Evolutionary conservation across 805 yeast genomes (phyloP).

Genomic region (Wickerhamomyces mucosus): DNA sequence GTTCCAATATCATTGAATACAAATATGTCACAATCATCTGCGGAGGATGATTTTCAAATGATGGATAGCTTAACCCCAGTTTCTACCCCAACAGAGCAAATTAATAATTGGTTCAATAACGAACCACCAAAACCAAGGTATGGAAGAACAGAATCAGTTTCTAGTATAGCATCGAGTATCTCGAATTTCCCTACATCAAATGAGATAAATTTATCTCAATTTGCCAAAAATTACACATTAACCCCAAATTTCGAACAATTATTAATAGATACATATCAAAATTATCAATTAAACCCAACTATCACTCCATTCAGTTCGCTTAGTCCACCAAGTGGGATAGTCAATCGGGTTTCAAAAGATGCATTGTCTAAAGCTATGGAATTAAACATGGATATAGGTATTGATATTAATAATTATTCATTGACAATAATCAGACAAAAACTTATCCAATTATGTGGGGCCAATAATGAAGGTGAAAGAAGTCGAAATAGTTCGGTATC

Average conservation of each 20-base stretch:
- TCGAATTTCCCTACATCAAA: constrained; percentile 16
- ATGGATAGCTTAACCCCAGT: constrained; percentile 16
- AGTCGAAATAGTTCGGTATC: background rate
- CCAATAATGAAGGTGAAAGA: background rate
- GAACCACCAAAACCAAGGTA: constrained; percentile 13
- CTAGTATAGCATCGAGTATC: constrained; percentile 17
- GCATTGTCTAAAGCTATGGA: constrained; percentile 31
- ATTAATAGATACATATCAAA: constrained; percentile 37
- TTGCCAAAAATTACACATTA: constrained; percentile 19
- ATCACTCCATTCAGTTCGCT: constrained; percentile 58
- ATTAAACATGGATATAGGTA: constrained; percentile 26
- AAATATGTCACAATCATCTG: too few species aligned
- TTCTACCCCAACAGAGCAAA: constrained; percentile 18
- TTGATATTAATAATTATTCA: constrained; percentile 27
- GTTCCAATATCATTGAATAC: constrained; percentile 3
- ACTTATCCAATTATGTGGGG: constrained; percentile 20
- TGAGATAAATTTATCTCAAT: constrained; percentile 16
- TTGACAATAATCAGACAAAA: constrained; percentile 29
- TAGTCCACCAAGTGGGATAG: constrained; percentile 60
- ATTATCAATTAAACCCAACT: constrained; percentile 45
- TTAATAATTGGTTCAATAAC: constrained; percentile 4
- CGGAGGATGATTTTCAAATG: constrained; percentile 10
- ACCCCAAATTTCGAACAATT: constrained; percentile 34
- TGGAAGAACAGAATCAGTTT: constrained; percentile 18
- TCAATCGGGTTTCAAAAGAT: constrained; percentile 49